These are phyloP conservation scores for Geotrichum aggregatum DNA, from an alignment of 1,139 yeast genomes.

Conservation along the genomic window DNA sequence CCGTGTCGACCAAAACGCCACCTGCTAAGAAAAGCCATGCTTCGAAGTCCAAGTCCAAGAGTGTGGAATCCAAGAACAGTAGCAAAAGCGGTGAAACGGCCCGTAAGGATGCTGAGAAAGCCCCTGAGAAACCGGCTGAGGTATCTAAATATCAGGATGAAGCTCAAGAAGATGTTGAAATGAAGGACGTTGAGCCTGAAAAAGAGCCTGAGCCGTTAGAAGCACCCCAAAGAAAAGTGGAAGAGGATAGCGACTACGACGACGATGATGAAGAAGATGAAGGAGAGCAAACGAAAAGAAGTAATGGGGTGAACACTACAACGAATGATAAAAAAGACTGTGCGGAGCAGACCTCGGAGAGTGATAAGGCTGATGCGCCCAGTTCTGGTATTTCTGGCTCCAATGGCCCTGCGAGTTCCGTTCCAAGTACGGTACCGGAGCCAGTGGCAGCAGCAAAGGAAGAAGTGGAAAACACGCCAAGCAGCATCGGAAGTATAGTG, in stretches of 20 bases:
- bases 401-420: too few species aligned
- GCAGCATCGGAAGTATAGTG: neutral
- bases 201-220: constrained; percentile 51
- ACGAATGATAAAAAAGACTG: neutral
- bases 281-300: neutral
- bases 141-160: too few species aligned
- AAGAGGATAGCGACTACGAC: constrained; percentile 81
- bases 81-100: constrained; percentile 1
- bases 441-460: neutral
- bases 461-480: neutral
- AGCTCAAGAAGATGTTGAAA: constrained; percentile 7
- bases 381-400: neutral
- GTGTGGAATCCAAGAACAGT: neutral
- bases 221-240: constrained; percentile 70
- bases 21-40: constrained; percentile 18
- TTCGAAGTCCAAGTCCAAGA: constrained; percentile 15
- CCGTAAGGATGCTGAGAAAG: constrained; percentile 9
- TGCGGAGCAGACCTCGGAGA: neutral
- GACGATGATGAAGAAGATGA: constrained; percentile 48
- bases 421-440: too few species aligned
- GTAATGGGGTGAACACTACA: neutral
- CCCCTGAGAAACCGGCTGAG: too few species aligned
- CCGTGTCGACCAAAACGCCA: constrained; percentile 3
- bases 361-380: neutral
- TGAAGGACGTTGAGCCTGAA: constrained; percentile 33